Evolutionary conservation across 345 rosid species (phyloP).

Genomic region (Melaleuca quinquenervia): DNA sequence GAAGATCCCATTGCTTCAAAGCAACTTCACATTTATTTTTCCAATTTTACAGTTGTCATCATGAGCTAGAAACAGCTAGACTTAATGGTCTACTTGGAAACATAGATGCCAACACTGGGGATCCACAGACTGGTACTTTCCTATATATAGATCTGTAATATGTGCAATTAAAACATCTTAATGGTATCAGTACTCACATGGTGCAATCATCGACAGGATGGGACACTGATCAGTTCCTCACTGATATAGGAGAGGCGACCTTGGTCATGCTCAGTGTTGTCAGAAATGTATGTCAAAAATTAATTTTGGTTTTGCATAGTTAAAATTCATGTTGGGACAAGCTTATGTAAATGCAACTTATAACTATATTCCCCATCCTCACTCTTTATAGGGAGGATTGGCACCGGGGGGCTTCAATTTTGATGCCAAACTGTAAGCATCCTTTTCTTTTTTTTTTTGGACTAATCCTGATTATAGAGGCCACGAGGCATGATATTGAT

Average conservation of each 20-base stretch:
- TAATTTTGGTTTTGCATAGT: neutral
- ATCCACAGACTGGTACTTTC: slow-evolving; percentile 66
- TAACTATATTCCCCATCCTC: neutral
- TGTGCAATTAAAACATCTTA: neutral
- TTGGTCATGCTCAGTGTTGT: slow-evolving; percentile 84
- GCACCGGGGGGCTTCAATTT: slow-evolving; percentile 98
- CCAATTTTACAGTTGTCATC: slow-evolving; percentile 56
- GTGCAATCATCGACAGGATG: slow-evolving; percentile 41
- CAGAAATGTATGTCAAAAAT: slow-evolving; percentile 41
- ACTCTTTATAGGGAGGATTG: slow-evolving; percentile 55
- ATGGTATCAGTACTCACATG: neutral
- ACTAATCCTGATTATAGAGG: neutral
- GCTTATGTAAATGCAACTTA: neutral
- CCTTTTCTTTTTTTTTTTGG: neutral
- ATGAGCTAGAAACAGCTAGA: slow-evolving; percentile 89
- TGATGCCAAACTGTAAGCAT: slow-evolving; percentile 80
- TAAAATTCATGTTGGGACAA: neutral
- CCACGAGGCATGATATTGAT: neutral
- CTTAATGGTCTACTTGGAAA: slow-evolving; percentile 78
- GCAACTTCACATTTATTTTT: neutral
- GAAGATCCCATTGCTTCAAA: neutral
- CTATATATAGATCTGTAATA: neutral
- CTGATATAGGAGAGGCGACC: slow-evolving; percentile 83
- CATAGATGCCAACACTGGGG: slow-evolving; percentile 93
- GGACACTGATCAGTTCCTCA: slow-evolving; percentile 94